A percentile compares a stretch with the other conserved stretches of the same genome.
Evolutionary conservation across 805 yeast species (phyloP).

Genomic region (Debaryomyces prosopidis): DNA sequence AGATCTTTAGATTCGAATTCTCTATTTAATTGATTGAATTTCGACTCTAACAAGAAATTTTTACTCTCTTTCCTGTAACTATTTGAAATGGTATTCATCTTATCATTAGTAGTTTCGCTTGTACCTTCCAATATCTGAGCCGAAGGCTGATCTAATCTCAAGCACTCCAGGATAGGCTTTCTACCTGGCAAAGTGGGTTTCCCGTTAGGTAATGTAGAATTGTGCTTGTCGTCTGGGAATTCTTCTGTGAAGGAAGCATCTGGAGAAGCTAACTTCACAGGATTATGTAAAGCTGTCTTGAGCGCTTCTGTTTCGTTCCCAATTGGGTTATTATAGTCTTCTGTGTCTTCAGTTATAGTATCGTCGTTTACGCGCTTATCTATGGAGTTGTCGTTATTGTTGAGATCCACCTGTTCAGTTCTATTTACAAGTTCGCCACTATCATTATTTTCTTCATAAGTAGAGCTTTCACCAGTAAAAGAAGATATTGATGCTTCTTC

Average conservation of each 20-base stretch:
- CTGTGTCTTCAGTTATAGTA: not conserved
- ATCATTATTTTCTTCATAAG: not conserved
- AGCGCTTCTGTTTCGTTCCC: constrained; percentile 1
- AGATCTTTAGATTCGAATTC: constrained; percentile 51
- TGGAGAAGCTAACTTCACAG: not conserved
- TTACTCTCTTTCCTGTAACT: constrained; percentile 20
- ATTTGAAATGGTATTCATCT: constrained; percentile 13
- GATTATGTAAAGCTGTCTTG: not conserved
- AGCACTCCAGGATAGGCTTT: constrained; percentile 23
- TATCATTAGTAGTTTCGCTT: constrained; percentile 7
- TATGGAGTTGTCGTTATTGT: not conserved
- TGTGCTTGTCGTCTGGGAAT: not conserved
- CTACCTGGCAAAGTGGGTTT: constrained; percentile 37
- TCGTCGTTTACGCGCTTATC: not conserved
- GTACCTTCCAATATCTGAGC: constrained; percentile 10
- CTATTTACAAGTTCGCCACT: not conserved
- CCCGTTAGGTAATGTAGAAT: not conserved
- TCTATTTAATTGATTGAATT: constrained; percentile 56
- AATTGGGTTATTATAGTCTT: not conserved
- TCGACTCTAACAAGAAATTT: constrained; percentile 59
- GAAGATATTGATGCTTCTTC: not conserved
- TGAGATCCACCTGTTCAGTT: not conserved
- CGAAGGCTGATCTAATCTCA: constrained; percentile 21
- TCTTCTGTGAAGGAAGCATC: constrained; percentile 1
- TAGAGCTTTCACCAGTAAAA: not conserved